Conservation (phyloP, 495 filamentous ascomycete species). For the Neurospora sp. region DNA sequence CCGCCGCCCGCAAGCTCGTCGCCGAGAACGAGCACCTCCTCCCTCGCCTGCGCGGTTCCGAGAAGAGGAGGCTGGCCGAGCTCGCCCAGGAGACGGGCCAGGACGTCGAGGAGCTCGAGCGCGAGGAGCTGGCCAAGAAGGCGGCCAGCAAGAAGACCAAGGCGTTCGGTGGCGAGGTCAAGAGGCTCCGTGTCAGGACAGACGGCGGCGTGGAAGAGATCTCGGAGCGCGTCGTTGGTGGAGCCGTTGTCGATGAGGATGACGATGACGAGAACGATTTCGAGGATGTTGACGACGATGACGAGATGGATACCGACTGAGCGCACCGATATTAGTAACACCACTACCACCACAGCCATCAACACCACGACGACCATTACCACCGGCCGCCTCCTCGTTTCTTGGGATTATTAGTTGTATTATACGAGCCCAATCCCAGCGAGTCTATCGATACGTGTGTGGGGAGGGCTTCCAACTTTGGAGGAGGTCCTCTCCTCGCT, state of each 20-base stretch:
- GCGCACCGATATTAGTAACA: background rate
- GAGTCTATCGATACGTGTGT: too few species aligned
- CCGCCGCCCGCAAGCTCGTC: slow-evolving; percentile 75
- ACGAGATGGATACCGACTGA: slow-evolving; percentile 63
- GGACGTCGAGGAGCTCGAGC: slow-evolving; percentile 46
- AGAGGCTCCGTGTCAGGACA: slow-evolving; percentile 52
- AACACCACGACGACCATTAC: too few species aligned
- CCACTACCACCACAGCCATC: background rate
- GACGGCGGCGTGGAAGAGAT: slow-evolving; percentile 56
- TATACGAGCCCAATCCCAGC: too few species aligned
- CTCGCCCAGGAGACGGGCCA: slow-evolving; percentile 40
- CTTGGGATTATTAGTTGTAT: too few species aligned
- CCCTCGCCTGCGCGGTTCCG: slow-evolving; percentile 48
- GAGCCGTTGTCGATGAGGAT: slow-evolving; percentile 11
- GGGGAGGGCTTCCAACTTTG: too few species aligned
- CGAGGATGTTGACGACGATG: slow-evolving; percentile 30
- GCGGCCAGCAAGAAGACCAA: slow-evolving; percentile 31
- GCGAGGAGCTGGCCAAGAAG: slow-evolving; percentile 20
- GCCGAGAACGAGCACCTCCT: slow-evolving; percentile 84
- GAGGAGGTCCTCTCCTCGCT: too few species aligned
- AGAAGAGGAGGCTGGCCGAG: slow-evolving; percentile 42
- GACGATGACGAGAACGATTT: slow-evolving; percentile 48
- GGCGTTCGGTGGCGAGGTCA: slow-evolving; percentile 50
- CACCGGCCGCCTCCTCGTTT: too few species aligned
- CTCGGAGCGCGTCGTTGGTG: slow-evolving; percentile 17